Evolutionary conservation across 257 asterid species (phyloP).

Genomic region (Gentiana macrophylla): DNA sequence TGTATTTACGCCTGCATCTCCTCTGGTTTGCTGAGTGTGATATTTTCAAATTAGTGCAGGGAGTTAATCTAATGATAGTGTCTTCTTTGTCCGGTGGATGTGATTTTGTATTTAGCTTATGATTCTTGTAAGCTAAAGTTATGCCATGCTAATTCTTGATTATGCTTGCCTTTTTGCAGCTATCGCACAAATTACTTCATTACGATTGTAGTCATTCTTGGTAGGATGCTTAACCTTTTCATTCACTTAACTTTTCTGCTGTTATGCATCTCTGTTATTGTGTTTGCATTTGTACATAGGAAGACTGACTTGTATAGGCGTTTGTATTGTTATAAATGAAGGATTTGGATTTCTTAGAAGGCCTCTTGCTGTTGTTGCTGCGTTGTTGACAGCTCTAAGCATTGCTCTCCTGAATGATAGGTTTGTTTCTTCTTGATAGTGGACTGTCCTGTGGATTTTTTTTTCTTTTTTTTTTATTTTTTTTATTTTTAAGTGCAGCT

Average conservation of each 20-base stretch:
- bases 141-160: not conserved
- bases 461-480: not conserved
- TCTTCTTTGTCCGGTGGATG: no score
- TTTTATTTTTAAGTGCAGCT: no score
- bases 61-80: no score
- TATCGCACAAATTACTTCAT: conserved; percentile 92
- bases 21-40: no score
- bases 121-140: not conserved
- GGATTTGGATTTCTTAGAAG: conserved; percentile 76
- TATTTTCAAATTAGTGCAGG: not conserved
- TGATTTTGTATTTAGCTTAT: not conserved
- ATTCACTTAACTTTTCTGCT: conserved; percentile 3
- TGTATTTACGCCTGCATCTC: no score
- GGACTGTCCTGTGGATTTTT: not conserved
- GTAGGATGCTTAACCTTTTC: conserved; percentile 30
- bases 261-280: not conserved
- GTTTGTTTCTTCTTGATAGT: conserved; percentile 19
- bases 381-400: conserved; percentile 71
- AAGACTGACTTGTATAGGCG: not conserved
- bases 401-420: conserved; percentile 88
- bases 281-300: not conserved
- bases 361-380: conserved; percentile 83
- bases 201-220: conserved; percentile 66
- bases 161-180: conserved; percentile 33
- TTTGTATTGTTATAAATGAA: conserved; percentile 28